Conservation (phyloP, 2,329 filamentous ascomycete species). For the Fusarium transvaalense region DNA sequence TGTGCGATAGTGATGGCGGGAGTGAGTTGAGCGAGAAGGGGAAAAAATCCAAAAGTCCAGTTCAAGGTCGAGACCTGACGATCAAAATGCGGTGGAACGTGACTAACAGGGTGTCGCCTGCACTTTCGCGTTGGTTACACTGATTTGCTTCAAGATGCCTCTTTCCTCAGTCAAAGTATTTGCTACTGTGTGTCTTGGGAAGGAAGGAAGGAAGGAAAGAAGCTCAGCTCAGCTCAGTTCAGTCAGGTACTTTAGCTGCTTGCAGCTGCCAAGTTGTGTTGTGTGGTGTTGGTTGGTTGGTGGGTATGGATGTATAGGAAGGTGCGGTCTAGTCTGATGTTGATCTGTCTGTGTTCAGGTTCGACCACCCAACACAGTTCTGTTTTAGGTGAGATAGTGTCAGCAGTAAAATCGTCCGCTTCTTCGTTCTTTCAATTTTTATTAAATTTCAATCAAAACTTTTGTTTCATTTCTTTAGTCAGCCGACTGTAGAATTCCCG, state of each 20-base stretch:
- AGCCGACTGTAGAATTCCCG: neutral
- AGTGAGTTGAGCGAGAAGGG: constrained; percentile 27
- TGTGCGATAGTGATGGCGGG: constrained; percentile 31
- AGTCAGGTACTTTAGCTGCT: constrained; percentile 15
- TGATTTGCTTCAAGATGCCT: constrained; percentile 19
- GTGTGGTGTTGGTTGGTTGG: constrained; percentile 11
- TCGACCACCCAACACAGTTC: constrained; percentile 8
- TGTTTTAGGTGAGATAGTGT: constrained; percentile 4
- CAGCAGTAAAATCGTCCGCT: constrained; percentile 25
- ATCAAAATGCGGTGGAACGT: constrained; percentile 43
- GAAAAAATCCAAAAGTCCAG: constrained; percentile 8
- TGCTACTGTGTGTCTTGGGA: neutral
- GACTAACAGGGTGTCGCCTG: constrained; percentile 32
- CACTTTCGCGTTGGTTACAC: constrained; percentile 6
- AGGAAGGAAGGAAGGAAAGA: neutral
- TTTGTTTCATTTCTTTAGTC: constrained; percentile 11
- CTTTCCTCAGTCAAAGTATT: constrained; percentile 18
- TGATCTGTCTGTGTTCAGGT: constrained; percentile 10
- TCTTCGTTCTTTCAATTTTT: constrained; percentile 11
- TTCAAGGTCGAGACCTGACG: constrained; percentile 24
- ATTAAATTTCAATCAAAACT: constrained; percentile 1
- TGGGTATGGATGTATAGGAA: constrained; percentile 24
- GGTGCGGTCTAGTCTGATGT: constrained; percentile 19
- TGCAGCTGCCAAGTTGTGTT: constrained; percentile 11
- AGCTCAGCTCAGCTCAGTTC: constrained; percentile 5